Conservation (phyloP, 164 flowering plant genomes). For the Magnolia kwangsiensis region DNA sequence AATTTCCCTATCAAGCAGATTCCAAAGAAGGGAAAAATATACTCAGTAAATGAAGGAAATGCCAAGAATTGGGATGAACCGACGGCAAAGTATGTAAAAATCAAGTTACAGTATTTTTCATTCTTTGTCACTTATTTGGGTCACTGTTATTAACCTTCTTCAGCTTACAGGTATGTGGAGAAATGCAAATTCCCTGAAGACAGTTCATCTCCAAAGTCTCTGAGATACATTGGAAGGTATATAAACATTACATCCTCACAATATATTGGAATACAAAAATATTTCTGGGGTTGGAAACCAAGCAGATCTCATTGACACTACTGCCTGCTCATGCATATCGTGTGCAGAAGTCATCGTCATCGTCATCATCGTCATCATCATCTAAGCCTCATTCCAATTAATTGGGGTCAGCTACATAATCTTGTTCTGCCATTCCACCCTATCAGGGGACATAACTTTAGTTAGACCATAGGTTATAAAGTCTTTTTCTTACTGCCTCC, state of each 20-base stretch:
- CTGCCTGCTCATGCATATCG: too few species aligned
- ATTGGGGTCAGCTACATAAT: too few species aligned
- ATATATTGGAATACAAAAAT: neutral
- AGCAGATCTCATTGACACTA: too few species aligned
- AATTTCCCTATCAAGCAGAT: constrained; percentile 39
- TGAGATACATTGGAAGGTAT: constrained; percentile 96
- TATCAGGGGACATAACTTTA: too few species aligned
- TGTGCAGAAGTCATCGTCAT: too few species aligned
- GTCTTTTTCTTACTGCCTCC: too few species aligned
- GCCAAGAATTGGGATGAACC: constrained; percentile 96
- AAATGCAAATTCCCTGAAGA: constrained; percentile 87
- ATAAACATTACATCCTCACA: neutral
- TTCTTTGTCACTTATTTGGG: constrained; percentile 3
- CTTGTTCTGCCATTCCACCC: too few species aligned
- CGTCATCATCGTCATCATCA: too few species aligned
- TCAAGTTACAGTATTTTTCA: constrained; percentile 6
- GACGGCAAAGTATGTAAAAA: constrained; percentile 62
- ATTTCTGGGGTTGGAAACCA: neutral
- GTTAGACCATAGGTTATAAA: too few species aligned
- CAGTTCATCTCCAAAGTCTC: constrained; percentile 82
- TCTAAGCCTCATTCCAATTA: too few species aligned
- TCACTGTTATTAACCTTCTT: neutral
- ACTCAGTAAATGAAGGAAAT: constrained; percentile 99
- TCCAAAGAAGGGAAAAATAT: constrained; percentile 95
- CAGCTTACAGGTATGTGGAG: constrained; percentile 68